Evolutionary conservation across 2,329 filamentous ascomycete genomes (phyloP).

Genomic region (Pseudogymnoascus verrucosus): DNA sequence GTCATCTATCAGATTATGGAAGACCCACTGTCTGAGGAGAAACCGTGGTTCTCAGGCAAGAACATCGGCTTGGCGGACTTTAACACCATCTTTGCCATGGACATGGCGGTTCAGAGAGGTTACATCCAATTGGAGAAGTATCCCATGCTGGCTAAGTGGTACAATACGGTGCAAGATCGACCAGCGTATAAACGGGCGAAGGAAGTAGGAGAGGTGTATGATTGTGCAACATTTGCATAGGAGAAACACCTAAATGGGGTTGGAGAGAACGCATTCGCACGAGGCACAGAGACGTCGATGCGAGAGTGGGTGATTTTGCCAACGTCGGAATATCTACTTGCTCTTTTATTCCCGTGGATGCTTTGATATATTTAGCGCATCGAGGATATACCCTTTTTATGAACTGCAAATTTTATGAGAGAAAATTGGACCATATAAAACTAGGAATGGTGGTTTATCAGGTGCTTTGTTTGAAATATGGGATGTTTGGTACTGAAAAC

Average conservation of each 20-base stretch:
- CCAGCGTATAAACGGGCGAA: constrained; percentile 17
- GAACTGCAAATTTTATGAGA: neutral
- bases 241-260: neutral
- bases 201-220: constrained; percentile 15
- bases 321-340: neutral
- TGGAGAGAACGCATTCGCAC: neutral
- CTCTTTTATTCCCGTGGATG: neutral
- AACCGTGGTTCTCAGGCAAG: constrained; percentile 20
- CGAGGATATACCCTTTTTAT: neutral
- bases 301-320: neutral
- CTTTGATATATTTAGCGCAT: neutral
- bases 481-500: too few species aligned
- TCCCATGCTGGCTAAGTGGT: constrained; percentile 20
- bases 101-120: constrained; percentile 4
- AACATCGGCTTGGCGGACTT: constrained; percentile 1
- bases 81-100: neutral
- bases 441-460: neutral
- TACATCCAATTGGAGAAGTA: constrained; percentile 21
- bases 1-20: constrained; percentile 22
- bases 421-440: neutral
- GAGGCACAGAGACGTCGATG: neutral
- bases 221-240: constrained; percentile 11
- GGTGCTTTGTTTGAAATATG: neutral
- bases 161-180: constrained; percentile 15
- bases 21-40: constrained; percentile 20